Conservation (phyloP, 176 grass and related monocot genomes). For the Triticum turgidum region DNA sequence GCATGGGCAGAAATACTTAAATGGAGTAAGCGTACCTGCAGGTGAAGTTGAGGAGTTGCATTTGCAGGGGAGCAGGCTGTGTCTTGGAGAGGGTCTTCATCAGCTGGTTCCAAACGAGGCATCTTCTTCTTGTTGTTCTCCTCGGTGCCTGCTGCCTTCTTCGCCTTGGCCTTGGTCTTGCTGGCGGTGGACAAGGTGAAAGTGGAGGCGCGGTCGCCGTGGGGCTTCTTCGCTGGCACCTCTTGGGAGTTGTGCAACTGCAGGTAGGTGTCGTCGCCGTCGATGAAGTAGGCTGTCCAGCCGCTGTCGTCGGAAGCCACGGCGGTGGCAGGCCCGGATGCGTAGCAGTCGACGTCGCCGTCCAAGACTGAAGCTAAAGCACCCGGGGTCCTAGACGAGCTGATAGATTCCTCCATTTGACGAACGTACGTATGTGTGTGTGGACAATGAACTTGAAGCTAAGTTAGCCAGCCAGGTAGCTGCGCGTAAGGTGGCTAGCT, state of each 20-base stretch:
- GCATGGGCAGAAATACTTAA: not conserved
- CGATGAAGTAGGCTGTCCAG: constrained; percentile 72
- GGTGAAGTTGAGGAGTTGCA: constrained; percentile 7
- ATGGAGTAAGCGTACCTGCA: not conserved
- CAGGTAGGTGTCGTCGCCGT: constrained; percentile 16
- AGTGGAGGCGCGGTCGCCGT: not conserved
- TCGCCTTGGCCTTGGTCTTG: not conserved
- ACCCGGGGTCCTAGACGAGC: not conserved
- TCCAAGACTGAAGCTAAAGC: not conserved
- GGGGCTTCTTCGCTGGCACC: not conserved
- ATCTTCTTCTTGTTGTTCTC: constrained; percentile 16
- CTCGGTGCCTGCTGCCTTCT: not conserved
- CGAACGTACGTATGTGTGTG: too few relatives aligned
- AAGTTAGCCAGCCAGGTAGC: not conserved
- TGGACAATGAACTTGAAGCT: too few relatives aligned
- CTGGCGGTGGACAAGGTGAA: constrained; percentile 36
- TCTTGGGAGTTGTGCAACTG: constrained; percentile 20
- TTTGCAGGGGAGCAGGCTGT: constrained; percentile 59
- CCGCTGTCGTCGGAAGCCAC: constrained; percentile 53
- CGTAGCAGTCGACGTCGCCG: not conserved
- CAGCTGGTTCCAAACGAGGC: not conserved
- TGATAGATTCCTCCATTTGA: constrained; percentile 45
- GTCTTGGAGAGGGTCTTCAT: constrained; percentile 70
- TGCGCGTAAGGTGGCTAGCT: not conserved
- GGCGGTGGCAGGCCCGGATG: not conserved